Percentiles rank a stretch among this genome's conserved stretches.
Conservation (phyloP, 2,329 filamentous ascomycete species). For the Xylariaceae sp. region DNA sequence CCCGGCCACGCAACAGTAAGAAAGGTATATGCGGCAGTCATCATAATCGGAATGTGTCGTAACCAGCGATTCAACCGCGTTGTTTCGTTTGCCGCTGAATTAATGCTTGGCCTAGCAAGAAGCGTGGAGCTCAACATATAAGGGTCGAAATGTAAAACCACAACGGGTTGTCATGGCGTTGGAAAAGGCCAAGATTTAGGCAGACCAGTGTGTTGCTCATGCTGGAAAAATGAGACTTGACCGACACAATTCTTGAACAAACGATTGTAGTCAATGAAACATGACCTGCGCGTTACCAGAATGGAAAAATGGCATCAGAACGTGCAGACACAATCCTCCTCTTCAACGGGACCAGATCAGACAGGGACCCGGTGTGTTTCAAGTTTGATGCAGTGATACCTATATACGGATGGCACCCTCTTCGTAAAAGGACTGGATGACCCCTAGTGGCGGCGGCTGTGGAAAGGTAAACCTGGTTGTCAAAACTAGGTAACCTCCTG, state of each 20-base stretch:
- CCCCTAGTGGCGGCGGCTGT: neutral
- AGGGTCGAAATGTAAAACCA: neutral
- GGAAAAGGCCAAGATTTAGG: neutral
- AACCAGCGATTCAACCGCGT: neutral
- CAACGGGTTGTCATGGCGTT: neutral
- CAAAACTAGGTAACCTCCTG: neutral
- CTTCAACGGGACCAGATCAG: too few relatives aligned
- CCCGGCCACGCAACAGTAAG: neutral
- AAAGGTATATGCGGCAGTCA: neutral
- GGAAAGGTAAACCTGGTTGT: neutral
- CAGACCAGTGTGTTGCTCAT: neutral
- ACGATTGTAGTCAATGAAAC: neutral
- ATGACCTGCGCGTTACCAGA: too few relatives aligned
- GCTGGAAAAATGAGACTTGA: neutral
- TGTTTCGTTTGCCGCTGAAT: neutral
- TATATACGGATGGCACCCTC: too few relatives aligned
- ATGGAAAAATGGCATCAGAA: too few relatives aligned
- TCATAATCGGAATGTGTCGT: neutral
- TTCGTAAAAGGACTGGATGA: neutral
- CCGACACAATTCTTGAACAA: neutral
- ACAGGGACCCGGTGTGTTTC: too few relatives aligned
- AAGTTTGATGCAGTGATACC: too few relatives aligned
- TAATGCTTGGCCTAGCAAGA: constrained; percentile 17
- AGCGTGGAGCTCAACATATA: neutral
- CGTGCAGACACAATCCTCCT: too few relatives aligned